phyloP scores from a whole-genome alignment of 2,329 filamentous ascomycete species.

The Fusarium drepaniforme region DNA sequence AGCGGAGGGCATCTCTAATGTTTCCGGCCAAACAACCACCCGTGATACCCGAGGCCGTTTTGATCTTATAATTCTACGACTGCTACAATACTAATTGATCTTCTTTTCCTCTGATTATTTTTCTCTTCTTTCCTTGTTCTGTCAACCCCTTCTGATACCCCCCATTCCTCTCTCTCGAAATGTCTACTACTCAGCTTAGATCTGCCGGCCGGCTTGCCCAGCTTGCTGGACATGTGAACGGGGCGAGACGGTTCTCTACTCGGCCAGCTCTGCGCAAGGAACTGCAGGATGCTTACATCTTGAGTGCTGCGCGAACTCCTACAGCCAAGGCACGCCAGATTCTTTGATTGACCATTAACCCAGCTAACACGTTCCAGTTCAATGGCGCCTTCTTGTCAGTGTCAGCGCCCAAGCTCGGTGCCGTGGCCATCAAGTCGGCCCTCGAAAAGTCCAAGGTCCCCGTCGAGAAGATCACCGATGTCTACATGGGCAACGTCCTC shows the following conservation, averaged over 20 bases:
- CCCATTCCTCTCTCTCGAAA: conserved; percentile 17
- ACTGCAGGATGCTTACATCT: conserved; percentile 91
- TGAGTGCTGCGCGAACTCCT: conserved; percentile 90
- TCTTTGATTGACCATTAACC: neutral
- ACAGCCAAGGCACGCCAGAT: conserved; percentile 79
- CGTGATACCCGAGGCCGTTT: conserved; percentile 39
- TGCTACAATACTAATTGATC: conserved; percentile 10
- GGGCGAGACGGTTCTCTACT: conserved; percentile 61
- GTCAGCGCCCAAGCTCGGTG: conserved; percentile 88
- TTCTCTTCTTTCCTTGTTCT: neutral
- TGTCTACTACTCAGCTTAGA: conserved; percentile 47
- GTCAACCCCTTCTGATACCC: conserved; percentile 19
- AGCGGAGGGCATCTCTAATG: conserved; percentile 32
- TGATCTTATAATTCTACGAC: conserved; percentile 1
- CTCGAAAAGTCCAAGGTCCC: conserved; percentile 89
- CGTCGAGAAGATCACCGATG: conserved; percentile 83
- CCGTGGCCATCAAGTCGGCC: conserved; percentile 91
- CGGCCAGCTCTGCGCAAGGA: conserved; percentile 67
- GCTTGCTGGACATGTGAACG: conserved; percentile 55
- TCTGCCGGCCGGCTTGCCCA: conserved; percentile 51
- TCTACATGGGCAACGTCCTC: conserved; percentile 98
- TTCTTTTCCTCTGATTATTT: neutral
- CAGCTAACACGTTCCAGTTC: conserved; percentile 70
- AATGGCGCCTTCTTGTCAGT: conserved; percentile 91
- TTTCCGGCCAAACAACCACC: neutral